These are phyloP conservation scores for Pestalotiopsis sp. DNA, from an alignment of 2,329 filamentous ascomycete genomes.

Conservation along the genomic window DNA sequence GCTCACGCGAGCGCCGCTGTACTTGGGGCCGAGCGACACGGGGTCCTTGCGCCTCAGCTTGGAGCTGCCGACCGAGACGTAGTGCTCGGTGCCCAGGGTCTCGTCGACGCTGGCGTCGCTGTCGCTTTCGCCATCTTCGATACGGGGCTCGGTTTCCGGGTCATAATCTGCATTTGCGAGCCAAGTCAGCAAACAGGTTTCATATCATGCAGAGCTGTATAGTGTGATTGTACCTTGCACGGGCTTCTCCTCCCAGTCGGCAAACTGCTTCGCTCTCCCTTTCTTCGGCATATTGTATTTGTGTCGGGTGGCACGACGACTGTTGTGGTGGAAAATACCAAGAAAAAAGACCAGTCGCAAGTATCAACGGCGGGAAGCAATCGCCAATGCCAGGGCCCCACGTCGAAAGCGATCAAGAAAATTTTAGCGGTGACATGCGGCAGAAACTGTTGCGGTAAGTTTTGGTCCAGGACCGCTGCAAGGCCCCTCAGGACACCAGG, in stretches of 20 bases:
- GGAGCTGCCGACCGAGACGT: slow-evolving; percentile 63
- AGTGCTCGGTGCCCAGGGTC: slow-evolving; percentile 67
- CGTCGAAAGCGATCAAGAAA: slow-evolving; percentile 33
- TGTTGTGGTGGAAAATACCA: neutral
- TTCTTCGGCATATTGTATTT: slow-evolving; percentile 54
- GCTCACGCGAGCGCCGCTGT: slow-evolving; percentile 76
- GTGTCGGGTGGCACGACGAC: neutral
- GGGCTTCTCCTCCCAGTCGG: slow-evolving; percentile 63
- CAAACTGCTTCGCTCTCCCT: slow-evolving; percentile 61
- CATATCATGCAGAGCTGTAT: slow-evolving; percentile 3
- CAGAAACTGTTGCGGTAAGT: slow-evolving; percentile 37
- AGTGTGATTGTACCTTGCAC: slow-evolving; percentile 54
- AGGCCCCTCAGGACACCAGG: too few species aligned
- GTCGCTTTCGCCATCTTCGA: slow-evolving; percentile 56
- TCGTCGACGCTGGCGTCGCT: slow-evolving; percentile 55
- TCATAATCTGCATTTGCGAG: slow-evolving; percentile 66
- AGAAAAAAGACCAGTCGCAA: neutral
- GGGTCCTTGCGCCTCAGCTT: slow-evolving; percentile 76
- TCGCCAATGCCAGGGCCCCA: neutral
- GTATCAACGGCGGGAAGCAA: neutral
- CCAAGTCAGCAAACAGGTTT: neutral
- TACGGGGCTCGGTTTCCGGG: slow-evolving; percentile 68
- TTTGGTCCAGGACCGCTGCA: neutral
- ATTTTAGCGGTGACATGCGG: slow-evolving; percentile 54
- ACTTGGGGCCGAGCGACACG: slow-evolving; percentile 74